Evolutionary conservation across 306 rosid species (phyloP), one percentile per base, ranked within the genome.

Genomic region (Pyrus communis): DNA sequence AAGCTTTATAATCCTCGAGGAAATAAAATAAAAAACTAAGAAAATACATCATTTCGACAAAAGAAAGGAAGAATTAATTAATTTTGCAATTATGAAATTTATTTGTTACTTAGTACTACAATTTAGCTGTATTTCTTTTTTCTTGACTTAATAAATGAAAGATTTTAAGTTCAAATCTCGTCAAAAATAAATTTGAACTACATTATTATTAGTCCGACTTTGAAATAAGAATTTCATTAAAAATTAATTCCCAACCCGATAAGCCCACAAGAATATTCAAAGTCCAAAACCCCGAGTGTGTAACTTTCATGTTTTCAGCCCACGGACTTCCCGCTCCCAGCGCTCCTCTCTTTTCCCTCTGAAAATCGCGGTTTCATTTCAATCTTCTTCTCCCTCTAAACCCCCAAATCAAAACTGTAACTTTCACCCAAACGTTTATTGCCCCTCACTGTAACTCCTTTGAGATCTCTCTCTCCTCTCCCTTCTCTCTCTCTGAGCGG

Each of bases 251-350:
- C n/a, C 42, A 7, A 9, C 38, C 38, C 38, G 38, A 6, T 19
- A 6, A 65, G 25, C 14, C 74, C 62, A 49, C 61, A 9, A 21
- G 28, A 28, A 10, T 22, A 22, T 35, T 46, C 19, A 1, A 4
- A 66, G 64, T 55, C 72, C 59, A 54, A 77, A 77, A 22, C 67
- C 38, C 69, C 15, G 52, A 59, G 5, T 3, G 43, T 2, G 40
- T 7, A 33, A 54, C 40, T 58, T 38, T 77, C 35, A 33, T 33
- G 45, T 66, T 80, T 69, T 65, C 71, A 77, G 83, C 77, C 80
- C 89, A 88, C 88, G 85, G 88, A 80, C 67, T 88, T 88, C 91
- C 91, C 88, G 88, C 89, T 81, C 65, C 82, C 33, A 14, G 25
- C 78, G 71, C 42, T 38, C 3, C n/a, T 46, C 33, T 63, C 78